Evolutionary conservation across 2,329 filamentous ascomycete species (phyloP).

Genomic region (Lasiodiplodia theobromae): DNA sequence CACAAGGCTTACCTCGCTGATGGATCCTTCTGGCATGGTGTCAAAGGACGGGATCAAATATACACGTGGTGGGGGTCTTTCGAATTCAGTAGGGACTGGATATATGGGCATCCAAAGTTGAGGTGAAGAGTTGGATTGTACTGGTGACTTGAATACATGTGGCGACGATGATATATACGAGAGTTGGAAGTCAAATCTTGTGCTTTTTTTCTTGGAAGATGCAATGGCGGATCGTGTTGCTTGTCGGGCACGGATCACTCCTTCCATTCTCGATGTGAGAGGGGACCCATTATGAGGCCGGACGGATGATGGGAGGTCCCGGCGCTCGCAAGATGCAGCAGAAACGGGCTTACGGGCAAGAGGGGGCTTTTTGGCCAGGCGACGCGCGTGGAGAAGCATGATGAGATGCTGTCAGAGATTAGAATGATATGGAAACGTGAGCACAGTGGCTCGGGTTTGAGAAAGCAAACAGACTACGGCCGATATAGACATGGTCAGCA

Average conservation of each 20-base stretch:
- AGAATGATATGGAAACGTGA: not conserved
- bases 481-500: slow-evolving; percentile 7
- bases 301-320: not conserved
- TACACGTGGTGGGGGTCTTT: slow-evolving; percentile 36
- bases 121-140: not conserved
- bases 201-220: not conserved
- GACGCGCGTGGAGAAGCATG: slow-evolving; percentile 14
- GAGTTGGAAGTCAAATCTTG: not conserved
- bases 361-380: not conserved
- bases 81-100: slow-evolving; percentile 13
- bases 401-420: slow-evolving; percentile 19
- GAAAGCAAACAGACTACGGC: slow-evolving; percentile 1
- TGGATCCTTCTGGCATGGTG: slow-evolving; percentile 40
- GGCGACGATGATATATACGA: not conserved
- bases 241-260: slow-evolving; percentile 18
- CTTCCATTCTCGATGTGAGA: slow-evolving; percentile 7
- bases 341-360: not conserved
- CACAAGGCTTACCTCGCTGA: slow-evolving; percentile 37
- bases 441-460: not conserved
- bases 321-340: slow-evolving; percentile 1
- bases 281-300: not conserved
- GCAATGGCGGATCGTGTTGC: not conserved
- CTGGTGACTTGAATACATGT: not conserved
- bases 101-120: slow-evolving; percentile 1
- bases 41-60: slow-evolving; percentile 37